These are phyloP conservation scores for Cucumis sativus DNA, from an alignment of 306 rosid genomes.

Conservation along the genomic window DNA sequence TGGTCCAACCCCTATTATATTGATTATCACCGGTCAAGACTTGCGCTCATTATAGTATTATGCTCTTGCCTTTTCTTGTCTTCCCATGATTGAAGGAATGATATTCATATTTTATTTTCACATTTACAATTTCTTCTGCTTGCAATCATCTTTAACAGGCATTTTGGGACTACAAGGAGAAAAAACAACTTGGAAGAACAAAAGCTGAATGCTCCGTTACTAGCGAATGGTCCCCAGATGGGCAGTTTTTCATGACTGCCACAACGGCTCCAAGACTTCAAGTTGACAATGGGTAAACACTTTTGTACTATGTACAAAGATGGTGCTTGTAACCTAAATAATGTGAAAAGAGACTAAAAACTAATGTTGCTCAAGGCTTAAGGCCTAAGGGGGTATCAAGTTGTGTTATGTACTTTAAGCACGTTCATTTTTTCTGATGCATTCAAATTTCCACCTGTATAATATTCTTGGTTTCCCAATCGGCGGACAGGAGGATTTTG, in stretches of 20 bases:
- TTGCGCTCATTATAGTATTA: background rate
- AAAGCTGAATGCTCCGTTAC: constrained; percentile 89
- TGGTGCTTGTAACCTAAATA: background rate
- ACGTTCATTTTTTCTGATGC: background rate
- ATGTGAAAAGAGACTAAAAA: background rate
- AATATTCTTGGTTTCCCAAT: background rate
- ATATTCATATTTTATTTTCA: background rate
- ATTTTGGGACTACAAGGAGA: constrained; percentile 77
- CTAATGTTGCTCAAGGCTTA: background rate
- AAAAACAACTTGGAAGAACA: constrained; percentile 54
- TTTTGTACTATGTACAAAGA: background rate
- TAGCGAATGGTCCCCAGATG: constrained; percentile 96
- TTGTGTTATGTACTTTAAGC: background rate
- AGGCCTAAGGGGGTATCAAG: background rate
- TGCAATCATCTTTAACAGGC: constrained; percentile 30
- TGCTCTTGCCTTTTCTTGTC: background rate
- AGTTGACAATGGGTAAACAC: constrained; percentile 83
- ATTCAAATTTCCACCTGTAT: background rate
- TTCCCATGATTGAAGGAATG: background rate
- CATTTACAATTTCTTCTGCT: background rate
- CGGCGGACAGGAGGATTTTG: background rate
- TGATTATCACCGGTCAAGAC: no score
- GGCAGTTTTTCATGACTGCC: constrained; percentile 91
- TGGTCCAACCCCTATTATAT: background rate
- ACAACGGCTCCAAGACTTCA: constrained; percentile 97